A percentile compares a stretch with the other conserved stretches of the same genome.
Evolutionary conservation across 176 grass and related monocot species (phyloP).

Genomic region (Luzula sylvatica): DNA sequence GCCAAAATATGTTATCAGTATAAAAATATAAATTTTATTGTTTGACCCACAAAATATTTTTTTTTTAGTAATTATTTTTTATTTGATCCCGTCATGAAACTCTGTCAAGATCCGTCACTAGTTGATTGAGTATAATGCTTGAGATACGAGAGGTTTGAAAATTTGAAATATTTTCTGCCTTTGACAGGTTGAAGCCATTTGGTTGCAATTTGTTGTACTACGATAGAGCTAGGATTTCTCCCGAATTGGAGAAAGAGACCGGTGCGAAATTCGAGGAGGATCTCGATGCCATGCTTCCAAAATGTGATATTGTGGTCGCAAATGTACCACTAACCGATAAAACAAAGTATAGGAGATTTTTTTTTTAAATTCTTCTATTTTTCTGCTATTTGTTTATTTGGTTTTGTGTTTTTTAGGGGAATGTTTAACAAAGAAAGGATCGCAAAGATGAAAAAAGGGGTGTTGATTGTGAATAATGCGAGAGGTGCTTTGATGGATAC

Average conservation of each 20-base stretch:
- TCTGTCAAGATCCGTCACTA: no score
- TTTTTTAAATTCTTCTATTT: constrained; percentile 2
- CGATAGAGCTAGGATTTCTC: constrained; percentile 53
- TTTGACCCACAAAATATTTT: no score
- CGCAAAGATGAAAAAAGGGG: constrained; percentile 89
- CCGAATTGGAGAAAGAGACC: constrained; percentile 74
- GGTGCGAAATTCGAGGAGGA: constrained; percentile 79
- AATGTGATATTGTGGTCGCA: constrained; percentile 80
- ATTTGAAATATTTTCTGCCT: no score
- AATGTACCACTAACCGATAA: constrained; percentile 92
- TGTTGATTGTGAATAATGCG: constrained; percentile 81
- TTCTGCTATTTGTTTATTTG: constrained; percentile 6
- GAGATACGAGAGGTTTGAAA: no score
- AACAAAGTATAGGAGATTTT: constrained; percentile 42
- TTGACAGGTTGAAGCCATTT: constrained; percentile 79
- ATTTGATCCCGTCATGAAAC: no score
- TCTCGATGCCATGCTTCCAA: constrained; percentile 77
- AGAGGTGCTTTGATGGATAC: constrained; percentile 86
- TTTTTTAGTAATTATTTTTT: no score
- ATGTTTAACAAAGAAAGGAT: constrained; percentile 92
- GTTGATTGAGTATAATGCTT: no score
- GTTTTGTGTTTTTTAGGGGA: constrained; percentile 39
- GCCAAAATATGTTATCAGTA: not conserved
- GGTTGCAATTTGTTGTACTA: constrained; percentile 83
- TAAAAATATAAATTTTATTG: constrained; percentile 2